Evolutionary conservation across 192 early-diverging fungal genomes (phyloP).

Genomic region (Helicostylum pulchrum): DNA sequence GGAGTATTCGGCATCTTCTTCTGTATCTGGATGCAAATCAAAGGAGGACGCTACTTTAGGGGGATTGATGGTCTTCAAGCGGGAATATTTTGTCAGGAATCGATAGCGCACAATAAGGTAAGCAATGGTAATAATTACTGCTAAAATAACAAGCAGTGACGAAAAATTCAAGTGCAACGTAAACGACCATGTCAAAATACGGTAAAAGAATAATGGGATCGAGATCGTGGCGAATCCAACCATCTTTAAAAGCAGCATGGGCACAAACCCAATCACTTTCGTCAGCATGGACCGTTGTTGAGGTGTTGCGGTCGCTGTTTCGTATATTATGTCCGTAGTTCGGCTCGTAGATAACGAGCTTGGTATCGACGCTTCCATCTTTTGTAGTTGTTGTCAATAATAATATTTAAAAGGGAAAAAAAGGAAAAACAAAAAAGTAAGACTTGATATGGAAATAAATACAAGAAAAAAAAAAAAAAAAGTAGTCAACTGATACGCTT

Average conservation of each 20-base stretch:
- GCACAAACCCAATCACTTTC: slow-evolving; percentile 17
- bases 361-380: too few species aligned
- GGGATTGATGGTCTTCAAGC: slow-evolving; percentile 54
- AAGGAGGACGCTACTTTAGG: slow-evolving; percentile 49
- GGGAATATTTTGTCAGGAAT: slow-evolving; percentile 69
- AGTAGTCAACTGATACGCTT: too few species aligned
- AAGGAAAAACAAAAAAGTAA: too few species aligned
- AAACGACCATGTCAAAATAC: slow-evolving; percentile 58
- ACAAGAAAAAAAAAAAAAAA: too few species aligned
- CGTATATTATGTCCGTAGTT: too few species aligned
- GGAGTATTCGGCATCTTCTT: slow-evolving; percentile 50
- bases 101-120: slow-evolving; percentile 69
- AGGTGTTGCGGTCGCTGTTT: too few species aligned
- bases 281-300: slow-evolving; percentile 1
- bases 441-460: too few species aligned
- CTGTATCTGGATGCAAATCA: slow-evolving; percentile 74
- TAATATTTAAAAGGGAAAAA: too few species aligned
- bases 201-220: slow-evolving; percentile 48
- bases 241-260: slow-evolving; percentile 36
- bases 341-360: too few species aligned
- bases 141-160: slow-evolving; percentile 43
- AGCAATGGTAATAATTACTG: slow-evolving; percentile 23
- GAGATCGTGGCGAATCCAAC: slow-evolving; percentile 51
- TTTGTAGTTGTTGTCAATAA: too few species aligned
- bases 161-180: slow-evolving; percentile 62